Conservation (phyloP, 805 yeast species). For the Sporopachydermia quercuum region DNA sequence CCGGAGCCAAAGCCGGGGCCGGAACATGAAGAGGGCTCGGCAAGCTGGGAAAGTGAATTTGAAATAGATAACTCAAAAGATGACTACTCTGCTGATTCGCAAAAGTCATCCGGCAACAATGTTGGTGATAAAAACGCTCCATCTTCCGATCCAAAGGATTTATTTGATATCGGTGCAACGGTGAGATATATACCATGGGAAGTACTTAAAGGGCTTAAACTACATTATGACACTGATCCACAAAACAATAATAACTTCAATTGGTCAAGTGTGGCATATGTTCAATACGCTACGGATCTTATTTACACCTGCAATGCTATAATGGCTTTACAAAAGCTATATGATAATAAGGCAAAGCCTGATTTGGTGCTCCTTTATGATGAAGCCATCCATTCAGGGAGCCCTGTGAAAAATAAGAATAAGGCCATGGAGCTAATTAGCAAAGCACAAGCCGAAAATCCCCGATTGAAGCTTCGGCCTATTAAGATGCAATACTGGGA, state of each 20-base stretch:
- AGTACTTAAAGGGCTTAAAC: neutral
- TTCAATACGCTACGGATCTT: conserved; percentile 42
- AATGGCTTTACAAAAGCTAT: conserved; percentile 29
- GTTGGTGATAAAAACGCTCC: too few species aligned
- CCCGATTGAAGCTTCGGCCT: conserved; percentile 10
- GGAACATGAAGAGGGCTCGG: too few species aligned
- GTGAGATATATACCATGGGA: neutral
- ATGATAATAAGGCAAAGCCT: conserved; percentile 25
- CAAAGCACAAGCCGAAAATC: conserved; percentile 6
- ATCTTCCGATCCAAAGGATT: neutral
- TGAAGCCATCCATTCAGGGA: conserved; percentile 14
- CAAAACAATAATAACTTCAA: conserved; percentile 14
- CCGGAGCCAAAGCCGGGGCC: too few species aligned
- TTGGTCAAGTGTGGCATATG: conserved; percentile 38
- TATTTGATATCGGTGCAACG: neutral
- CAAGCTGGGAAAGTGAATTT: too few species aligned
- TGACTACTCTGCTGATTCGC: too few species aligned
- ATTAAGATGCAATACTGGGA: conserved; percentile 9
- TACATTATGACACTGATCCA: neutral
- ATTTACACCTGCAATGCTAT: conserved; percentile 38
- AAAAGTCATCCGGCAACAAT: too few species aligned
- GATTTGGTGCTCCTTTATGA: conserved; percentile 31
- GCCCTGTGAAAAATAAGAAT: conserved; percentile 6
- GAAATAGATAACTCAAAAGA: too few species aligned
- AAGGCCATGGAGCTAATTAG: conserved; percentile 6